A percentile compares a stretch with the other conserved stretches of the same genome.
These are phyloP conservation scores for Thermochaetoides thermophila DNA, from an alignment of 495 filamentous ascomycete genomes.

Conservation along the genomic window DNA sequence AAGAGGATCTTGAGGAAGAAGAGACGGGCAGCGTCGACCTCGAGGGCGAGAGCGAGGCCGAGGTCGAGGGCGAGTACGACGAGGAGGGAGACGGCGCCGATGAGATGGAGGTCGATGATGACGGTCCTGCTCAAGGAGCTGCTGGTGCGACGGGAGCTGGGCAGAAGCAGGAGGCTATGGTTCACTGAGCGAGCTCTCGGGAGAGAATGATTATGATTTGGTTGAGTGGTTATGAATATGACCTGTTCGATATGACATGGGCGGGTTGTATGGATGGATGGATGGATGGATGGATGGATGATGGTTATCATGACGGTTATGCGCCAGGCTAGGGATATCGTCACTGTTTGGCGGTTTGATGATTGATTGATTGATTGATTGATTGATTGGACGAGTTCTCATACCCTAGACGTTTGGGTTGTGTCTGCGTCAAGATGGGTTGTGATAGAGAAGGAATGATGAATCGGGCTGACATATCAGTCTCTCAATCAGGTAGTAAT, in stretches of 20 bases:
- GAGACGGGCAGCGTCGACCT: conserved; percentile 93
- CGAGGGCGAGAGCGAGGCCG: conserved; percentile 74
- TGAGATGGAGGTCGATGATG: conserved; percentile 50
- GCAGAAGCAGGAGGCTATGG: conserved; percentile 6
- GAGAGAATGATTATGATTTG: not conserved
- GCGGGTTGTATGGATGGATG: not conserved
- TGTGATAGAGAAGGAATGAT: too few species aligned
- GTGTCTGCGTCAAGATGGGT: too few species aligned
- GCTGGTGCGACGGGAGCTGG: not conserved
- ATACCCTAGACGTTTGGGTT: conserved; percentile 12
- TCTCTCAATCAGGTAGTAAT: too few species aligned
- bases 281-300: not conserved
- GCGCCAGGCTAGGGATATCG: conserved; percentile 4
- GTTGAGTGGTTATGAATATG: too few species aligned
- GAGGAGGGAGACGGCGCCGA: conserved; percentile 51
- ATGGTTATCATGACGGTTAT: not conserved
- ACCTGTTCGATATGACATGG: not conserved
- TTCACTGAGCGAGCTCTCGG: conserved; percentile 1
- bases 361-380: too few species aligned
- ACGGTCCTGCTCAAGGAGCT: conserved; percentile 1
- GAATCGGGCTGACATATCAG: too few species aligned
- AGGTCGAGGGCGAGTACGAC: conserved; percentile 64
- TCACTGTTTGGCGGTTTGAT: too few species aligned
- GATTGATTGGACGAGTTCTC: conserved; percentile 4
- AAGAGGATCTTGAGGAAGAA: conserved; percentile 71